Percentiles rank a stretch among this genome's conserved stretches.
These are phyloP conservation scores for Epichloe sp. DNA, from an alignment of 2,329 filamentous ascomycete genomes.

Conservation along the genomic window DNA sequence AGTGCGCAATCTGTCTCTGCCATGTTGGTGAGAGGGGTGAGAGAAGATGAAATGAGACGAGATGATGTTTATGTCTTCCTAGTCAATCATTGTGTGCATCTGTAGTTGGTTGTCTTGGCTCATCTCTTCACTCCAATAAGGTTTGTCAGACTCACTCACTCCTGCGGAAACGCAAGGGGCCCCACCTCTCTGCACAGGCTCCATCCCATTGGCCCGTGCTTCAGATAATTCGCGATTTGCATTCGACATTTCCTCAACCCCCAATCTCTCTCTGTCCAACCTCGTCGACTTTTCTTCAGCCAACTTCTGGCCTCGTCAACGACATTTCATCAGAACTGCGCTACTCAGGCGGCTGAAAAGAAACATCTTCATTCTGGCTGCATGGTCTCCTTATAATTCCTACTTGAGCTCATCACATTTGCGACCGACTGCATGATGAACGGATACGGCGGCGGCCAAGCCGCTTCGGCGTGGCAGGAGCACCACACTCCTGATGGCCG, in stretches of 20 bases:
- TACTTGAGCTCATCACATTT: neutral
- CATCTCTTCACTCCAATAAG: neutral
- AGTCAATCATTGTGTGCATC: neutral
- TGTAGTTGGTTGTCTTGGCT: neutral
- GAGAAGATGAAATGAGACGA: neutral
- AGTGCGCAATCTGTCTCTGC: conserved; percentile 12
- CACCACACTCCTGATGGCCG: conserved; percentile 70
- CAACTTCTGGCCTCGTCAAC: neutral
- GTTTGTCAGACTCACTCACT: neutral
- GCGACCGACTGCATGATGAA: conserved; percentile 35
- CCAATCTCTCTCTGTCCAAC: neutral
- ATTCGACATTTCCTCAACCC: neutral
- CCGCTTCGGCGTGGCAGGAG: conserved; percentile 59
- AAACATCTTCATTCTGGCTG: neutral
- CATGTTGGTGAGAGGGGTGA: conserved; percentile 7
- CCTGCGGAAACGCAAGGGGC: neutral
- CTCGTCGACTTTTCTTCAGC: neutral
- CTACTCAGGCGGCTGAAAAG: neutral
- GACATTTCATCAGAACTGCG: neutral
- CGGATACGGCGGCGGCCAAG: conserved; percentile 37
- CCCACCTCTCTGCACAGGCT: neutral
- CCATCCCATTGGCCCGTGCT: neutral
- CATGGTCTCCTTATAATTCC: neutral
- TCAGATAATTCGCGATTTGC: neutral
- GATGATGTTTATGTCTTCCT: conserved; percentile 9